A percentile compares a stretch with the other conserved stretches of the same genome.
Evolutionary conservation across 208 protist species (phyloP).

Genomic region (Leishmania guyanensis): DNA sequence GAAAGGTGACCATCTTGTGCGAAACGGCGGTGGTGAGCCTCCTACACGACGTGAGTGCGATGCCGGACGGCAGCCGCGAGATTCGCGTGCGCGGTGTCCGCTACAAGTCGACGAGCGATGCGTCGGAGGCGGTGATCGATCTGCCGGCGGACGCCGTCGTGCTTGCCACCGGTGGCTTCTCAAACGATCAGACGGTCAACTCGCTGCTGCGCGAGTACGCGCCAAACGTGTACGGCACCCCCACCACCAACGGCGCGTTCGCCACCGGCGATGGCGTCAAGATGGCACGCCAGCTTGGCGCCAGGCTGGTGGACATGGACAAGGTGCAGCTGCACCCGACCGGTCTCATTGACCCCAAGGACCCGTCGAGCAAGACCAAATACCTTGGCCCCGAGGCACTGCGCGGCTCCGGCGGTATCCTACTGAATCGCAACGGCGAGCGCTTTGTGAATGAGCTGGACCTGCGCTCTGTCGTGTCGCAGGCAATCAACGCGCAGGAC

Average conservation of each 20-base stretch:
- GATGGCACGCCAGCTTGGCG: constrained; percentile 69
- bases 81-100: constrained; percentile 57
- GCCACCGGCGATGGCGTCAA: constrained; percentile 88
- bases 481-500: constrained; percentile 81
- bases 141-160: constrained; percentile 75
- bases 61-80: constrained; percentile 46
- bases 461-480: constrained; percentile 93
- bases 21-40: constrained; percentile 45
- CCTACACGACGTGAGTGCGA: constrained; percentile 30
- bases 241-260: constrained; percentile 92
- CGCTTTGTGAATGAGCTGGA: constrained; percentile 96
- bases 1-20: constrained; percentile 53
- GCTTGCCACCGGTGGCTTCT: constrained; percentile 91
- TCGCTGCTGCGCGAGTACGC: constrained; percentile 85
- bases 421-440: constrained; percentile 91
- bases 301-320: constrained; percentile 92
- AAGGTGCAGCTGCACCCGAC: constrained; percentile 96
- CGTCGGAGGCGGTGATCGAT: constrained; percentile 28
- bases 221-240: constrained; percentile 66
- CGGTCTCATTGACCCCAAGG: constrained; percentile 91
- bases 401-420: constrained; percentile 93
- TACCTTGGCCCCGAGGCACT: constrained; percentile 96
- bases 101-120: constrained; percentile 37
- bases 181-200: constrained; percentile 46
- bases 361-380: constrained; percentile 90